Evolutionary conservation across 345 rosid genomes (phyloP).

Genomic region (Euphorbia pulcherrima): DNA sequence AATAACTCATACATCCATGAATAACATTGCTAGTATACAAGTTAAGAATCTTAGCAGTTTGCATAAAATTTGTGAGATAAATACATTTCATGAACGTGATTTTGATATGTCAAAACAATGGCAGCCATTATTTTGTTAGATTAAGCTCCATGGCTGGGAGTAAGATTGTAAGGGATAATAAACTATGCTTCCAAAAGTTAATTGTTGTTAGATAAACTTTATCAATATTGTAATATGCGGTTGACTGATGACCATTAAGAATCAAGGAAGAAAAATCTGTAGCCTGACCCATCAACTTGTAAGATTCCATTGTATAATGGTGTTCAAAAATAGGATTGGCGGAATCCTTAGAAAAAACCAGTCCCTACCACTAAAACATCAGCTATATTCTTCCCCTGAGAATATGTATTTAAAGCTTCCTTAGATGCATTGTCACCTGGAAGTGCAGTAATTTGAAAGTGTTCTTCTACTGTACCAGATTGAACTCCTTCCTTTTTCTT

Average conservation of each 20-base stretch:
- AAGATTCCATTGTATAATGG: background rate
- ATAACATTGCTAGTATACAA: background rate
- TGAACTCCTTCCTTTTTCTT: conserved; percentile 4
- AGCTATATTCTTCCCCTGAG: conserved; percentile 2
- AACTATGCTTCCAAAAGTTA: background rate
- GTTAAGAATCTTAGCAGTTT: background rate
- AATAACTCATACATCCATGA: conserved; percentile 8
- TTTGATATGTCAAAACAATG: background rate
- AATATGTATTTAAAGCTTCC: background rate
- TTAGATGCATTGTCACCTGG: background rate
- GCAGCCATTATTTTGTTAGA: background rate
- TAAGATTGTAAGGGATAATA: conserved; percentile 1
- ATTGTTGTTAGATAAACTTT: conserved; percentile 1
- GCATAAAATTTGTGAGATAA: background rate
- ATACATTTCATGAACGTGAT: background rate
- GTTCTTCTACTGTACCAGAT: conserved; percentile 10
- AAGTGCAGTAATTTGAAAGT: conserved; percentile 5
- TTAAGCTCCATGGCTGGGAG: background rate
- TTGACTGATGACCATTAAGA: background rate
- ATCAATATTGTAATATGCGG: background rate
- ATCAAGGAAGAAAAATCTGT: conserved; percentile 14
- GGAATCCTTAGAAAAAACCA: background rate
- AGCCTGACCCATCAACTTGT: background rate
- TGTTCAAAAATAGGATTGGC: no score
- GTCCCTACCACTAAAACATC: background rate